These are phyloP conservation scores for Elsinoe batatas DNA, from an alignment of 2,329 filamentous ascomycete genomes.

Conservation along the genomic window DNA sequence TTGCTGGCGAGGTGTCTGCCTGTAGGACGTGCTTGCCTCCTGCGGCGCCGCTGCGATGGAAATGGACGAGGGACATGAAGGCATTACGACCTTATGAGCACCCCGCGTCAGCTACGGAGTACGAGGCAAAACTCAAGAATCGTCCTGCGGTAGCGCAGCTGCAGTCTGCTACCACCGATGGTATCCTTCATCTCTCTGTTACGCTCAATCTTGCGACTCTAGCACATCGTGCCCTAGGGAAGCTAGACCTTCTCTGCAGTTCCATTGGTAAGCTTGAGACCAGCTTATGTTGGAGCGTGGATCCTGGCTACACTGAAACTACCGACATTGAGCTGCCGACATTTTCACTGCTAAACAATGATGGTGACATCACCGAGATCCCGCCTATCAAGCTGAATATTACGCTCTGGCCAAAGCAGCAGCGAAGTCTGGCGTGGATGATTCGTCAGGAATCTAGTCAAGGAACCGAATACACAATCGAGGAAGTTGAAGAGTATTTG, in stretches of 20 bases:
- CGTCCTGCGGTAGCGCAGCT: slow-evolving; percentile 28
- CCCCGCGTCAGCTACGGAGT: slow-evolving; percentile 38
- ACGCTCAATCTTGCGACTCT: slow-evolving; percentile 21
- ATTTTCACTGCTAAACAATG: slow-evolving; percentile 39
- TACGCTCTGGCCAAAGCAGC: slow-evolving; percentile 44
- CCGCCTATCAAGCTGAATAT: slow-evolving; percentile 28
- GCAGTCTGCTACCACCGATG: not conserved
- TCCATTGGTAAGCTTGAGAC: slow-evolving; percentile 16
- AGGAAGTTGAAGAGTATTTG: slow-evolving; percentile 48
- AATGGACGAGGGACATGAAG: slow-evolving; percentile 19
- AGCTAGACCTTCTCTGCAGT: slow-evolving; percentile 1
- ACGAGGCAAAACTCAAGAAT: slow-evolving; percentile 43
- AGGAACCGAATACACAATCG: slow-evolving; percentile 36
- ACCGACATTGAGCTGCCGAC: slow-evolving; percentile 34
- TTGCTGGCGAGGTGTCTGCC: not conserved
- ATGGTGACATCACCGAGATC: slow-evolving; percentile 16
- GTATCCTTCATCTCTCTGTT: slow-evolving; percentile 20
- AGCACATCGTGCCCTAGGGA: slow-evolving; percentile 23
- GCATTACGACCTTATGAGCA: slow-evolving; percentile 42
- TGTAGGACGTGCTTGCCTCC: slow-evolving; percentile 29
- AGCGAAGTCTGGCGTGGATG: slow-evolving; percentile 52
- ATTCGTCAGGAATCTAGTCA: slow-evolving; percentile 39
- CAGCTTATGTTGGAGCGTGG: not conserved
- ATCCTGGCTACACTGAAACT: slow-evolving; percentile 23
- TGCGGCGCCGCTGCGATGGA: slow-evolving; percentile 32